Conservation (phyloP, 805 yeast species). For the Ogataea sp. region DNA sequence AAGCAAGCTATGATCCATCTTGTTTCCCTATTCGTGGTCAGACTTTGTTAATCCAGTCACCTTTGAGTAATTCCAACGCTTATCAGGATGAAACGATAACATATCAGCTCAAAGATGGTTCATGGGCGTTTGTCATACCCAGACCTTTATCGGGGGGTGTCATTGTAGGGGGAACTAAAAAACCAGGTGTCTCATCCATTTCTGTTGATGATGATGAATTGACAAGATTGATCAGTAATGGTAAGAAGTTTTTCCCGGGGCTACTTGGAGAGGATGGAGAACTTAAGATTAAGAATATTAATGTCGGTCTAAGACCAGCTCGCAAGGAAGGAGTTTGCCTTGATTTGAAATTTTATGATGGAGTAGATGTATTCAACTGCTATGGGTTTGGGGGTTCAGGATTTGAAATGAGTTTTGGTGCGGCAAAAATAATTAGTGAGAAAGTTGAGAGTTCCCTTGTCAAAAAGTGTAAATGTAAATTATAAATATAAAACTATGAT, state of each 20-base stretch:
- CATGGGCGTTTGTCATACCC: conserved; percentile 47
- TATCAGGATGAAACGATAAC: conserved; percentile 41
- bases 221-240: conserved; percentile 33
- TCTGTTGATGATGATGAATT: conserved; percentile 40
- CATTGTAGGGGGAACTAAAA: conserved; percentile 66
- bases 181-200: conserved; percentile 28
- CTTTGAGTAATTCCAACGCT: conserved; percentile 27
- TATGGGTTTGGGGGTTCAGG: conserved; percentile 62
- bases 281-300: conserved; percentile 38
- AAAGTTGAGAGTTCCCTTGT: too few species aligned
- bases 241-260: conserved; percentile 38
- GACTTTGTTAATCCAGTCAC: conserved; percentile 45
- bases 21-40: conserved; percentile 55
- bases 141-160: conserved; percentile 53
- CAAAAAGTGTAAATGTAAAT: too few species aligned
- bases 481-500: too few species aligned
- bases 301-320: conserved; percentile 67
- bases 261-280: conserved; percentile 28
- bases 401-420: conserved; percentile 57
- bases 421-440: too few species aligned
- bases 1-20: conserved; percentile 42
- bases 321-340: conserved; percentile 44
- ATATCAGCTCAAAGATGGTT: conserved; percentile 25
- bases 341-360: conserved; percentile 12
- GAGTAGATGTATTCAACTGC: conserved; percentile 45